A percentile compares a stretch with the other conserved stretches of the same genome.
Evolutionary conservation across 2,329 filamentous ascomycete species (phyloP).

Genomic region (Fusarium sp.): DNA sequence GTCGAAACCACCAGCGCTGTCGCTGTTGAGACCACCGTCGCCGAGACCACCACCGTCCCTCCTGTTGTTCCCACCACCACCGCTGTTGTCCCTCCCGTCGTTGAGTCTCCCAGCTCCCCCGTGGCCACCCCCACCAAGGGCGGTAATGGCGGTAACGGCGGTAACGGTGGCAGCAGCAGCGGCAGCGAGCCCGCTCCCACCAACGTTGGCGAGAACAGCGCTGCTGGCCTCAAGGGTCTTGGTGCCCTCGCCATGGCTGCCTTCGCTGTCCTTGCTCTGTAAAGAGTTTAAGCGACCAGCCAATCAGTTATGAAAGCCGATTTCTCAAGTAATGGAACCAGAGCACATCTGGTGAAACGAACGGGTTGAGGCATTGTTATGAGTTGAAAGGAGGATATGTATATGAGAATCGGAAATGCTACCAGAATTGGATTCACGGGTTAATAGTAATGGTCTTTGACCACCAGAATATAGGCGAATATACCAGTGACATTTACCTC

Average conservation of each 20-base stretch:
- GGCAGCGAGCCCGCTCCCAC: slow-evolving; percentile 25
- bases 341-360: neutral
- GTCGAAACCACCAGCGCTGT: slow-evolving; percentile 9
- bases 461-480: slow-evolving; percentile 32
- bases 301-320: slow-evolving; percentile 11
- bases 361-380: slow-evolving; percentile 20
- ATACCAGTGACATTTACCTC: slow-evolving; percentile 32
- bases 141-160: slow-evolving; percentile 7
- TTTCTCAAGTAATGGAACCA: neutral
- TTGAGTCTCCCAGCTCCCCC: slow-evolving; percentile 28
- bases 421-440: slow-evolving; percentile 15
- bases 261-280: slow-evolving; percentile 54
- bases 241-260: slow-evolving; percentile 52
- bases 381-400: slow-evolving; percentile 24
- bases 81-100: slow-evolving; percentile 22
- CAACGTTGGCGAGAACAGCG: slow-evolving; percentile 47
- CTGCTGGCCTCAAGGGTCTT: slow-evolving; percentile 49
- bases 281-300: slow-evolving; percentile 36
- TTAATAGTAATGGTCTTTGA: slow-evolving; percentile 41
- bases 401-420: slow-evolving; percentile 13
- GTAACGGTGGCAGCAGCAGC: neutral
- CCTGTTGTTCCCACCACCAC: slow-evolving; percentile 29
- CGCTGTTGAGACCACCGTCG: slow-evolving; percentile 15
- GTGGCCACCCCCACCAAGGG: slow-evolving; percentile 13
- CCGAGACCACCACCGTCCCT: slow-evolving; percentile 21